Percentiles rank a stretch among this genome's conserved stretches.
These are phyloP conservation scores for Viola pubescens DNA, from an alignment of 441 rosid species.

Conservation along the genomic window DNA sequence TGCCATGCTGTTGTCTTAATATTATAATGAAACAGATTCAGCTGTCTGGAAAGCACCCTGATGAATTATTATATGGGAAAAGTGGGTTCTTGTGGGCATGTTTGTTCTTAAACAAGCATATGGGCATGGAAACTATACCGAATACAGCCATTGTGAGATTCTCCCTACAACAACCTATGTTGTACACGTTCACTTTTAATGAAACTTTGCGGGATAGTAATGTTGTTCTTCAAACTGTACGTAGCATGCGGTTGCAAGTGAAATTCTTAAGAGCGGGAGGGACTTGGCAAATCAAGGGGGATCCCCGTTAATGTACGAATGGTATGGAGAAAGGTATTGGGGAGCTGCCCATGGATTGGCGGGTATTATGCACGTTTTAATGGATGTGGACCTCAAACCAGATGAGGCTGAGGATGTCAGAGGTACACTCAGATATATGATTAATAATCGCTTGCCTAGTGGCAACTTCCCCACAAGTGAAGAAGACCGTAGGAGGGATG, in stretches of 20 bases:
- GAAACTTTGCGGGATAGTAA: slow-evolving; percentile 4
- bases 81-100: slow-evolving; percentile 65
- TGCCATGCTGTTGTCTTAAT: not conserved
- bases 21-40: slow-evolving; percentile 31
- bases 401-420: slow-evolving; percentile 55
- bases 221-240: slow-evolving; percentile 8
- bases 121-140: slow-evolving; percentile 40
- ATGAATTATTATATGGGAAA: slow-evolving; percentile 52
- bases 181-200: not conserved
- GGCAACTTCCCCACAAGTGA: slow-evolving; percentile 56
- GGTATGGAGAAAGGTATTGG: slow-evolving; percentile 68
- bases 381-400: slow-evolving; percentile 49
- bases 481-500: slow-evolving; percentile 45
- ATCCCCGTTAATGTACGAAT: slow-evolving; percentile 60
- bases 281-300: slow-evolving; percentile 38
- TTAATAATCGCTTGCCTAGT: slow-evolving; percentile 43
- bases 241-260: slow-evolving; percentile 42
- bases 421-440: slow-evolving; percentile 54
- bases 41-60: slow-evolving; percentile 34
- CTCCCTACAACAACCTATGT: not conserved
- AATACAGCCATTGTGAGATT: slow-evolving; percentile 29
- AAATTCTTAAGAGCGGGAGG: slow-evolving; percentile 46
- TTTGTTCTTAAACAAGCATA: slow-evolving; percentile 54
- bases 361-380: slow-evolving; percentile 60
- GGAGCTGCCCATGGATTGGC: slow-evolving; percentile 72